Evolutionary conservation across 345 rosid species (phyloP), one percentile per base, ranked within the genome.

Genomic region (Physaria fendleri): DNA sequence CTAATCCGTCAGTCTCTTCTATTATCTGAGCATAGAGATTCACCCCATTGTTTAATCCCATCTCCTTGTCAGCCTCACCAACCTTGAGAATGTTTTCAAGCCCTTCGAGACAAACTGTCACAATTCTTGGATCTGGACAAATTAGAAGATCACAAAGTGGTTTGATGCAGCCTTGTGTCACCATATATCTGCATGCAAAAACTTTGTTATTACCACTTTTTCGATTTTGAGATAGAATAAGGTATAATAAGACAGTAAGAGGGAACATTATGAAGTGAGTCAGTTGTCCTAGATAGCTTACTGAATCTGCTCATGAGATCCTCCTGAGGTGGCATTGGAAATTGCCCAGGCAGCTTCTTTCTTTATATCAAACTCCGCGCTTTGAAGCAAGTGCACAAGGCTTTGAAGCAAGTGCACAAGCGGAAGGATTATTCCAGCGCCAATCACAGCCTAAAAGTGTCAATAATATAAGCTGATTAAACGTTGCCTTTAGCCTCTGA

Each of bases 301-400:
- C 96, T 83, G 81, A 73, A 83, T 88, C 76, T 88, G 96, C 60
- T 81, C 90, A 63, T 79, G 93, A 50, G 87, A 75, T 38, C 96
- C 93, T 62, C 96, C 93, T 27, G 96, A 88, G 37, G 93, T 88
- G 73, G 93, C 93, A 73, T 85, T 88, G 27, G 95, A 88, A 52
- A 88, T 79, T 15, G 89, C 89, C 95, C 95, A 84, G 3, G 95
- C 89, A 54, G 89, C 92, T 81, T 87, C 95, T 70, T 85, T 85
- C 79, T 88, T 88, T 47, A 88, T 80, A 63, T 88, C 93, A 61
- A 88, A 85, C 74, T 88, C 96, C 0, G 93, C 86, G 71, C 65
- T 74, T 72, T 83, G 88, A 34, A 88, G 93, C 60, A 88, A 79
- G 62, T 81, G 83, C 55, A 88, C 90, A 23, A 88, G 84, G 71